Percentiles rank a stretch among this genome's conserved stretches.
Conservation (phyloP, 2,329 filamentous ascomycete species). For the Sordariomycetes sp. region DNA sequence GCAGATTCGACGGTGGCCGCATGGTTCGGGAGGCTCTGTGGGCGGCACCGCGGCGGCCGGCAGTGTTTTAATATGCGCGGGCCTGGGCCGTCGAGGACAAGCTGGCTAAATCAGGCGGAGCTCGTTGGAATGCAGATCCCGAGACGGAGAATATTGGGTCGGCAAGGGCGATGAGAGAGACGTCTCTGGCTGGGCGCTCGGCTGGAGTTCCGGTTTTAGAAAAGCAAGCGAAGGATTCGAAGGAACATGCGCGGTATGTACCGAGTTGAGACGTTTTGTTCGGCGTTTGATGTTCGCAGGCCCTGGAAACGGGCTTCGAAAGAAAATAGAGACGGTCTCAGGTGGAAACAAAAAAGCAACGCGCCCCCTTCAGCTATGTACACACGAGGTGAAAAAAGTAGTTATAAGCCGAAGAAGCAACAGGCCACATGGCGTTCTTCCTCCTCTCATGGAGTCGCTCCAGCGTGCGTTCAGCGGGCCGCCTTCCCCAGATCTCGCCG, state of each 20-base stretch:
- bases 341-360: neutral
- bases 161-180: neutral
- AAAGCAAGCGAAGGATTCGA: neutral
- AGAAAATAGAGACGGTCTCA: neutral
- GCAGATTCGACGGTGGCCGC: conserved; percentile 41
- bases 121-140: neutral
- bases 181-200: neutral
- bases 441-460: neutral
- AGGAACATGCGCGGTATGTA: neutral
- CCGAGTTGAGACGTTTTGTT: neutral
- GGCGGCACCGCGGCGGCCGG: neutral
- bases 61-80: neutral
- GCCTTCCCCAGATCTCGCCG: neutral
- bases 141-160: neutral
- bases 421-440: conserved; percentile 1
- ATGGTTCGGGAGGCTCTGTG: conserved; percentile 20
- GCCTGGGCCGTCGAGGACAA: conserved; percentile 1
- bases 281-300: neutral
- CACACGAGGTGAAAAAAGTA: neutral
- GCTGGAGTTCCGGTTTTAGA: neutral
- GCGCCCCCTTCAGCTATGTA: neutral
- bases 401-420: neutral
- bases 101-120: neutral
- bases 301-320: neutral
- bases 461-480: neutral